These are phyloP conservation scores for Erysimum cheiranthoides DNA, from an alignment of 345 rosid species.

Conservation along the genomic window DNA sequence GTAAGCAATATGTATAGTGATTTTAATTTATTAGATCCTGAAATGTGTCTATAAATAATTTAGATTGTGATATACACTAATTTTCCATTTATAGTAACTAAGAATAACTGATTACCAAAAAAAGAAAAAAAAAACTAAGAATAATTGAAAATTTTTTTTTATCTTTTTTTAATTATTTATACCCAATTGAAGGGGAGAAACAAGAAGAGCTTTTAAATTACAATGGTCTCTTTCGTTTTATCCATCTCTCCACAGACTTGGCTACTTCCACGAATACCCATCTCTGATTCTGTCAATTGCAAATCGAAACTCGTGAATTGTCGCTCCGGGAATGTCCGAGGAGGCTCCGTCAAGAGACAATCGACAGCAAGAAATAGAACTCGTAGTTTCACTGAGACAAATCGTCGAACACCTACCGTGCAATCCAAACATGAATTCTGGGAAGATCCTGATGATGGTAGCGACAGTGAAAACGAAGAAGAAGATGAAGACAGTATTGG, in stretches of 20 bases:
- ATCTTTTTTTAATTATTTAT: too few relatives aligned
- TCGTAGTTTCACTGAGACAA: constrained; percentile 41
- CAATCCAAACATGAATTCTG: constrained; percentile 52
- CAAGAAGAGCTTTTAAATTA: not conserved
- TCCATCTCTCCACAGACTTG: constrained; percentile 36
- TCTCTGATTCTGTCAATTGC: not conserved
- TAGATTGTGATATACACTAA: not conserved
- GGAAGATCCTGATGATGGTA: constrained; percentile 75
- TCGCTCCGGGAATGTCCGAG: constrained; percentile 12
- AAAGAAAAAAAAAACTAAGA: too few relatives aligned
- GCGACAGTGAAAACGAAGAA: constrained; percentile 55
- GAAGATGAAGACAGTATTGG: constrained; percentile 46
- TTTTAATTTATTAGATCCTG: too few relatives aligned
- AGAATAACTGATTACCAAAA: too few relatives aligned
- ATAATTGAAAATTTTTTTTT: too few relatives aligned
- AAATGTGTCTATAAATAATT: not conserved
- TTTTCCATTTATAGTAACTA: not conserved
- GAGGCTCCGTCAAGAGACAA: constrained; percentile 9
- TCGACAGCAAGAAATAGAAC: constrained; percentile 4
- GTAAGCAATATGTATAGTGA: too few relatives aligned
- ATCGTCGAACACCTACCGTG: constrained; percentile 40
- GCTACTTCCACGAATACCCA: not conserved
- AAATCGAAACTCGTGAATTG: constrained; percentile 8
- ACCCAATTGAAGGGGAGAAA: not conserved
- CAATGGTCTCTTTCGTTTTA: constrained; percentile 43